phyloP scores from a whole-genome alignment of 1,284 basidiomycete genomes.

The Fomitopsis palustris region DNA sequence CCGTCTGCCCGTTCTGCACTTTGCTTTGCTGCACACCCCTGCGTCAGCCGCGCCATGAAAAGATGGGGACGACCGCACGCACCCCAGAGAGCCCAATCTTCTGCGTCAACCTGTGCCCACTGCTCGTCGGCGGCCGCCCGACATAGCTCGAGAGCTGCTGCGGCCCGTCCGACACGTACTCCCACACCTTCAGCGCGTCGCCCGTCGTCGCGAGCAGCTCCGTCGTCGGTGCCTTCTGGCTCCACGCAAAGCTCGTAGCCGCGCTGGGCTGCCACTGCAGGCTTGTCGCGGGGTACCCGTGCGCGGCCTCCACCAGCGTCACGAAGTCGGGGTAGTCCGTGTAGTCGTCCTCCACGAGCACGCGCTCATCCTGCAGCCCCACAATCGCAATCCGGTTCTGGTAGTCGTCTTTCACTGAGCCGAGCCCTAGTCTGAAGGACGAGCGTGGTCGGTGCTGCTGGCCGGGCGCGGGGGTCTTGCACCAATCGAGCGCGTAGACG shows the following conservation, averaged over 20 bases:
- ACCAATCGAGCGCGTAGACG: conserved; percentile 82
- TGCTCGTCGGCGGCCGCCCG: conserved; percentile 54
- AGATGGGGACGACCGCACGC: conserved; percentile 30
- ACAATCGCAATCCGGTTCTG: conserved; percentile 79
- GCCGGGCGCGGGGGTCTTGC: conserved; percentile 72
- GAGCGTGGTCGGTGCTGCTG: conserved; percentile 71
- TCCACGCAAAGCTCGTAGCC: conserved; percentile 58
- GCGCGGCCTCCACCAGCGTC: conserved; percentile 72
- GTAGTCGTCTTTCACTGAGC: conserved; percentile 77
- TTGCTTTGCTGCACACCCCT: conserved; percentile 71
- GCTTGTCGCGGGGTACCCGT: conserved; percentile 82
- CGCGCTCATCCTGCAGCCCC: conserved; percentile 80
- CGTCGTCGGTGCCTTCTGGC: conserved; percentile 53
- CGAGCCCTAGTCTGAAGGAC: conserved; percentile 75
- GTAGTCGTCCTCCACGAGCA: conserved; percentile 79
- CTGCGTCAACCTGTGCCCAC: conserved; percentile 58
- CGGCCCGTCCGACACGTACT: conserved; percentile 66
- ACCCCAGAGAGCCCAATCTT: conserved; percentile 83
- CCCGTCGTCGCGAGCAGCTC: conserved; percentile 90
- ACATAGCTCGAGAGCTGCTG: conserved; percentile 63
- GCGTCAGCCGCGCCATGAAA: conserved; percentile 3
- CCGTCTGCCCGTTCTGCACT: conserved; percentile 76
- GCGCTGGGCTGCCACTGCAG: conserved; percentile 81
- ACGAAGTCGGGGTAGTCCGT: conserved; percentile 80
- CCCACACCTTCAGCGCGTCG: conserved; percentile 88